Base-by-base conservation (phyloP, 495 filamentous ascomycete species). In the Cercophora newfieldiana region DNA sequence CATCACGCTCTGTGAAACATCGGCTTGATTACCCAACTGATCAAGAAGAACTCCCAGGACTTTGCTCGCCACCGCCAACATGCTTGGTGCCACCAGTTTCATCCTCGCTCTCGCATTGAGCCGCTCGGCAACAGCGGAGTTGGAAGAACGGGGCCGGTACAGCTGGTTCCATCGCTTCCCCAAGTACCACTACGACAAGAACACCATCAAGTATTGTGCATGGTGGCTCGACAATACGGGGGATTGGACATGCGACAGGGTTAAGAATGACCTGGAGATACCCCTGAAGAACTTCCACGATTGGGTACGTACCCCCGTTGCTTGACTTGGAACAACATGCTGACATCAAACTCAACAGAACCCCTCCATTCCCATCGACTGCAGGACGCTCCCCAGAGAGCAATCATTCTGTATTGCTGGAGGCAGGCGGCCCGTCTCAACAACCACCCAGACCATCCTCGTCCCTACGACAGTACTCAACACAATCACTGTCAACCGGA, bases 211-310 rank as follows among this genome's bases (percentile, higher is more conserved):
- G 21, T 55, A 55, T 22, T 55, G 51, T 22, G 21, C 14, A 12
- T 55, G 51, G 51, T 55, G 51, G 51, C 51, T 55, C 21, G 51
- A 55, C 51, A 55, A 55, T 22, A 10, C 19, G 1, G 51, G 51
- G 1, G 51, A 55, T 18, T 55, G 51, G 51, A 55, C 51, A 55
- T 55, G 51, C 51, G 51, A 55, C 21, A 55, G 51, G 51, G 18
- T 55, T 24, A 55, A 55, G 51, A 18, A 55, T 10, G 51, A 55
- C 19, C 6, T 55, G 7, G 51, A 22, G 3, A 14, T 55, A 12
- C 25, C 51, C 18, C 21, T 55, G 51, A 25, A 18, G 8, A 22
- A 55, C 19, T 55, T 55, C 26, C 51, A 55, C 21, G 7, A 55
- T 16, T 44, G 37, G 37, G 37, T 44, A 44, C 12, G 30, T 12